phyloP scores from a whole-genome alignment of 2,329 filamentous ascomycete species.

The Colletotrichum abscissum region DNA sequence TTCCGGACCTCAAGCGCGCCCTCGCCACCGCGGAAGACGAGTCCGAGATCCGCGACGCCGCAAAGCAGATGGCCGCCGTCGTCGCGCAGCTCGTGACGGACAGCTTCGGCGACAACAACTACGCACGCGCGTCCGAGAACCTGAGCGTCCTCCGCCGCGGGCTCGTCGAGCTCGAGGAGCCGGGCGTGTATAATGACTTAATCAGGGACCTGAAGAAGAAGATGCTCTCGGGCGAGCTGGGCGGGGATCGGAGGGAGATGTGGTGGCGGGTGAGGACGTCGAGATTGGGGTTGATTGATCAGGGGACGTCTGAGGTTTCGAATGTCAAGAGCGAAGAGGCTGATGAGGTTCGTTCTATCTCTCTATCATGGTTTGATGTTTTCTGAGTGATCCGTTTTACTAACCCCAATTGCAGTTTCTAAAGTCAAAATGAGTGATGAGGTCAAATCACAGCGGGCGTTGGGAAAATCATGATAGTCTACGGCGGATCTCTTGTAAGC shows the following conservation, averaged over 20 bases:
- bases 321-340: constrained; percentile 78
- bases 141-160: constrained; percentile 83
- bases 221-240: constrained; percentile 75
- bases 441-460: constrained; percentile 1
- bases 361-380: neutral
- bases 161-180: constrained; percentile 79
- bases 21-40: constrained; percentile 71
- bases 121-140: constrained; percentile 80
- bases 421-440: constrained; percentile 16
- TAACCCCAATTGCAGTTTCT: constrained; percentile 19
- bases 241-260: constrained; percentile 83
- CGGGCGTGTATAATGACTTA: constrained; percentile 80
- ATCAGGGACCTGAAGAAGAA: constrained; percentile 77
- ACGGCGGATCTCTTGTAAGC: neutral
- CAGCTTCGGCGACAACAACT: constrained; percentile 81
- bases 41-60: constrained; percentile 71
- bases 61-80: constrained; percentile 79
- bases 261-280: constrained; percentile 80
- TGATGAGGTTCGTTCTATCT: constrained; percentile 58
- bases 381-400: neutral
- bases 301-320: constrained; percentile 70
- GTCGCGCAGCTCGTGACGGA: constrained; percentile 75
- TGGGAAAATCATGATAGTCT: neutral
- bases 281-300: constrained; percentile 79
- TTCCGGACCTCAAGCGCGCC: constrained; percentile 90